Conservation (phyloP, 345 rosid genomes). For the Aquilaria malaccensis region DNA sequence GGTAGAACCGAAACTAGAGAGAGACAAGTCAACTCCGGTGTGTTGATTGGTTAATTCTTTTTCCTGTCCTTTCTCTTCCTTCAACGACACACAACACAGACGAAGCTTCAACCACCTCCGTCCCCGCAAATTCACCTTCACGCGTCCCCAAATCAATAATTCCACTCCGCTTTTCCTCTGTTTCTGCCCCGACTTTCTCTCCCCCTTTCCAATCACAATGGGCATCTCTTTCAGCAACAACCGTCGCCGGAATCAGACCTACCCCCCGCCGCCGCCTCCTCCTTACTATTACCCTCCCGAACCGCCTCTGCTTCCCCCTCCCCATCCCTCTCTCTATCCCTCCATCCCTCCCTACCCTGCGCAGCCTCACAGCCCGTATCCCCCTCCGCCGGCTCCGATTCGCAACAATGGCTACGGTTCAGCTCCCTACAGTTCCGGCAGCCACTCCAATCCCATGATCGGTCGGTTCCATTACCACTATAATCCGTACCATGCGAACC, state of each 20-base stretch:
- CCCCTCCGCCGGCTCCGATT: slow-evolving; percentile 28
- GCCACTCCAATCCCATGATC: slow-evolving; percentile 30
- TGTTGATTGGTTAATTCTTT: too few relatives aligned
- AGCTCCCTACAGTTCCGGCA: slow-evolving; percentile 22
- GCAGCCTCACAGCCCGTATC: slow-evolving; percentile 24
- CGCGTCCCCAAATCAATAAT: background rate
- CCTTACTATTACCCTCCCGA: slow-evolving; percentile 22
- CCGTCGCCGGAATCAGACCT: slow-evolving; percentile 49
- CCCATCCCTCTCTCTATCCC: slow-evolving; percentile 25
- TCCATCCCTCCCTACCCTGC: slow-evolving; percentile 24
- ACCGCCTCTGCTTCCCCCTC: slow-evolving; percentile 23
- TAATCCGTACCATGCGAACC: slow-evolving; percentile 43
- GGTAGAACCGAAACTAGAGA: too few relatives aligned
- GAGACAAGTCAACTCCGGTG: too few relatives aligned
- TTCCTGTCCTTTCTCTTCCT: slow-evolving; percentile 1
- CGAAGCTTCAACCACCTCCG: background rate
- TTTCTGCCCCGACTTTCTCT: slow-evolving; percentile 5
- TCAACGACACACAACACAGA: slow-evolving; percentile 1
- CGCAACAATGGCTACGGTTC: slow-evolving; percentile 28
- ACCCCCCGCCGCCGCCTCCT: slow-evolving; percentile 32
- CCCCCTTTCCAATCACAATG: slow-evolving; percentile 23
- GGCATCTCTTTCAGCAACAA: slow-evolving; percentile 67
- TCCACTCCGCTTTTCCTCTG: background rate
- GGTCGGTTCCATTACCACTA: slow-evolving; percentile 41
- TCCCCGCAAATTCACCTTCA: background rate